Evolutionary conservation across 148 eudicot species (phyloP).

Genomic region (Pouteria glomerata): DNA sequence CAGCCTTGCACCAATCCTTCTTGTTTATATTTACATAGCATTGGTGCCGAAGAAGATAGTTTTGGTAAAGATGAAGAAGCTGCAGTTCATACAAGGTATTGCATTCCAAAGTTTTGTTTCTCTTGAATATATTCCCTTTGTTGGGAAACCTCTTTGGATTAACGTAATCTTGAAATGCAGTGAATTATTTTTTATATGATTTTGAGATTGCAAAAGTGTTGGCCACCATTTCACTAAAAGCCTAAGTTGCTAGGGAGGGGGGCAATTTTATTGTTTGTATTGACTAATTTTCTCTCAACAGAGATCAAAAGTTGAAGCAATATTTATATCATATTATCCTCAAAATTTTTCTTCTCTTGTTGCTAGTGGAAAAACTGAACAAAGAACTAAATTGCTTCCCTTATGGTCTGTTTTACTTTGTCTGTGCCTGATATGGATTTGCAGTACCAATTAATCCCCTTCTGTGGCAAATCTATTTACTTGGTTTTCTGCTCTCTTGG

Average conservation of each 20-base stretch:
- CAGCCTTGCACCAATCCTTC: slow-evolving; percentile 56
- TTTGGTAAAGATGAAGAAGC: slow-evolving; percentile 64
- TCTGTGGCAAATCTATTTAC: neutral
- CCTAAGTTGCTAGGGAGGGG: too few species aligned
- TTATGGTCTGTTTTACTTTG: neutral
- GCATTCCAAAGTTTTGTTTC: neutral
- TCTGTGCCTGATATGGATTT: neutral
- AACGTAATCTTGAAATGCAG: neutral
- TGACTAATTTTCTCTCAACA: too few species aligned
- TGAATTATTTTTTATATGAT: neutral
- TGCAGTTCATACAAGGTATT: slow-evolving; percentile 57
- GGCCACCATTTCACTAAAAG: too few species aligned
- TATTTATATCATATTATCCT: neutral
- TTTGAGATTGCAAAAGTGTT: too few species aligned
- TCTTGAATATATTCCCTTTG: too few species aligned
- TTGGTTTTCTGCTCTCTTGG: too few species aligned
- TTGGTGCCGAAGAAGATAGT: slow-evolving; percentile 64
- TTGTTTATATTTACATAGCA: slow-evolving; percentile 50
- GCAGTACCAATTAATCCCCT: neutral
- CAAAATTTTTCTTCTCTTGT: neutral
- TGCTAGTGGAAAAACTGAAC: neutral
- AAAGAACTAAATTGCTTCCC: neutral
- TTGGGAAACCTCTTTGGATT: slow-evolving; percentile 9
- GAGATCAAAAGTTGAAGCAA: neutral
- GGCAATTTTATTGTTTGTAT: too few species aligned